Percentiles rank a stretch among this genome's conserved stretches.
These are phyloP conservation scores for Metschnikowia sp. DNA, from an alignment of 805 yeast species.

Conservation along the genomic window DNA sequence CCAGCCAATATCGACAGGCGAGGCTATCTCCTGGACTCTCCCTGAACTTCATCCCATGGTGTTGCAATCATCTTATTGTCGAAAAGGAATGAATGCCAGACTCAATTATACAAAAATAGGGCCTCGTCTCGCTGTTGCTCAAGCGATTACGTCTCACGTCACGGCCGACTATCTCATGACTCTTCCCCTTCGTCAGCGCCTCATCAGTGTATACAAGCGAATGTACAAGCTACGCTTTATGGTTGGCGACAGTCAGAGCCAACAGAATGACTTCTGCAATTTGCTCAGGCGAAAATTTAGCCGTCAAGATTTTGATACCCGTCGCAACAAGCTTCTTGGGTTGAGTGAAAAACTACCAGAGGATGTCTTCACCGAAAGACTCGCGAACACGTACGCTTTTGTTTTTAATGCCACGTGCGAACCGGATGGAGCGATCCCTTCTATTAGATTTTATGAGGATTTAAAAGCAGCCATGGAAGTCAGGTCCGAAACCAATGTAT, in stretches of 20 bases:
- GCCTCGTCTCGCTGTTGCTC: conserved; percentile 7
- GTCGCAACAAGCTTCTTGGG: conserved; percentile 11
- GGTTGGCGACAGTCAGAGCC: conserved; percentile 15
- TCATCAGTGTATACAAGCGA: conserved; percentile 25
- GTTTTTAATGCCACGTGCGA: conserved; percentile 17
- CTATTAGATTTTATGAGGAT: conserved; percentile 11
- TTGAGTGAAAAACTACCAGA: conserved; percentile 3
- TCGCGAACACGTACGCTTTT: conserved; percentile 18
- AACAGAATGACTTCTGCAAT: conserved; percentile 17
- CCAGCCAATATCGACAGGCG: too few relatives aligned
- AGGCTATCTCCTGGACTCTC: too few relatives aligned
- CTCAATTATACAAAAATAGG: conserved; percentile 10
- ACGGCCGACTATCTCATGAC: conserved; percentile 6
- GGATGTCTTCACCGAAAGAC: conserved; percentile 4
- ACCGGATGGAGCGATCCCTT: conserved; percentile 1
- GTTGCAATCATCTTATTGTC: not conserved
- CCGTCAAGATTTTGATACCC: conserved; percentile 7
- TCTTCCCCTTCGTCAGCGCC: conserved; percentile 8
- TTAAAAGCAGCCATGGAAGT: conserved; percentile 5
- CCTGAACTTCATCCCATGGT: too few relatives aligned
- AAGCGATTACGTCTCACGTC: conserved; percentile 8
- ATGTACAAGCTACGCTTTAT: conserved; percentile 31
- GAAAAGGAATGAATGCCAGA: conserved; percentile 1
- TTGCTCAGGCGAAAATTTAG: conserved; percentile 25
- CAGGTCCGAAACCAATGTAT: conserved; percentile 8